Conservation (phyloP, 78 protist species). For the Planoprotostelium fungivorum region DNA sequence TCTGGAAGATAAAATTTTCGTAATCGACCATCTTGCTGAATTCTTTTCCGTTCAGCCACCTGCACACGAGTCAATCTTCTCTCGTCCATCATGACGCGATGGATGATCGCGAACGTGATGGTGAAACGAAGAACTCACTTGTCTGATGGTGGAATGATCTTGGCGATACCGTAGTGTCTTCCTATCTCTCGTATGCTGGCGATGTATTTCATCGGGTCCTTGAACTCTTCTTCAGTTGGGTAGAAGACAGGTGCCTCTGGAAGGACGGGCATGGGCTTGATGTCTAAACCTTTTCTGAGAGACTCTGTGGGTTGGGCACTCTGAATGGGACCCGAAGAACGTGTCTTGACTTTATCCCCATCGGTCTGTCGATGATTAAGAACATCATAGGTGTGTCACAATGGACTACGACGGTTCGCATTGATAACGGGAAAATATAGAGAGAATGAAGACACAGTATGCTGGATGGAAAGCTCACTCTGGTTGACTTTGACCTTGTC, state of each 20-base stretch:
- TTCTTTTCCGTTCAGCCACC: background rate
- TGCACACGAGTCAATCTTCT: background rate
- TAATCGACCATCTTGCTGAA: constrained; percentile 12
- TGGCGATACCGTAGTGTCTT: constrained; percentile 58
- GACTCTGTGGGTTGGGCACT: background rate
- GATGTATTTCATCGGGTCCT: constrained; percentile 48
- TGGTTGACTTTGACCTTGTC: background rate
- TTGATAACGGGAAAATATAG: too few relatives aligned
- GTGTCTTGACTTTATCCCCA: background rate
- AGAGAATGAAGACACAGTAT: too few relatives aligned
- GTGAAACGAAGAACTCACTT: too few relatives aligned
- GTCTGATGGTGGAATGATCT: constrained; percentile 48
- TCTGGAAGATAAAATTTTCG: constrained; percentile 40
- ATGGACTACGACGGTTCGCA: background rate
- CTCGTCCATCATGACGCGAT: too few relatives aligned
- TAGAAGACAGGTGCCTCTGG: constrained; percentile 71
- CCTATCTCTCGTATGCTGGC: constrained; percentile 43
- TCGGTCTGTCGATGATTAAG: background rate
- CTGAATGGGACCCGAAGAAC: background rate
- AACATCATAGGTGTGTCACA: background rate
- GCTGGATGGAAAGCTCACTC: background rate
- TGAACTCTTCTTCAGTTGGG: constrained; percentile 59
- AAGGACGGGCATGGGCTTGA: background rate
- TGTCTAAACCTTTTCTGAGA: background rate
- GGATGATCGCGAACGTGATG: too few relatives aligned